Base-by-base conservation (phyloP, 1,284 basidiomycete genomes). In the Ganoderma leucocontextum region DNA sequence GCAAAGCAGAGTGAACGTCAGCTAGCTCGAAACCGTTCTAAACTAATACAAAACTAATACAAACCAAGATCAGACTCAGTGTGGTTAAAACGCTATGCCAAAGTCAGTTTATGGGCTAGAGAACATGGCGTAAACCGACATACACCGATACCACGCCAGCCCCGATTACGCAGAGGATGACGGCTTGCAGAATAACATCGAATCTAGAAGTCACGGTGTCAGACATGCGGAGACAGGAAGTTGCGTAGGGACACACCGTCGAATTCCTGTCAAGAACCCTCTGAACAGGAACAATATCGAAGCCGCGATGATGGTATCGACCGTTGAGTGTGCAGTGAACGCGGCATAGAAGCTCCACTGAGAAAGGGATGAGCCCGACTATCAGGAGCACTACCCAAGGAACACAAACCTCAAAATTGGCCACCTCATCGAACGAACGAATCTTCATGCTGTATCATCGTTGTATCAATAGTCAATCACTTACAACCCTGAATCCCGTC, bases 71-170 rank as follows among this genome's bases (percentile, higher is more conserved):
- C 38, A 63, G 13, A 25, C 35, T 35, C 25, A 53, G 7, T 8
- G 52, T 57, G 15, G 22, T 57, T 25, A 63, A 35, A 15, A 63
- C 35, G 7, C 62, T 41, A 63, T n/a, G 49, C 38, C 17, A 36
- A 41, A 22, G 29, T 64, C 22, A 60, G 58, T n/a, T 17, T 12
- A 15, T 25, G 10, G 1, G 29, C 1, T 25, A 17, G 9, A 1
- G 7, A 38, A 2, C 8, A 58, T n/a, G 13, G 19, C 15, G 5
- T 17, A 6, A 4, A n/a, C 3, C 8, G 29, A 52, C 67, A 17
- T 60, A 70, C 68, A 59, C 59, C 8, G 60, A 42, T 10, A 69
- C 41, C 15, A 71, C 15, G 4, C 70, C 70, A 12, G 70, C 66
- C 12, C 68, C 66, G 5, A 71, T 57, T 13, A 62, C 55, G 19